phyloP scores from a whole-genome alignment of 176 grass and related monocot species.

The Avena sativa region DNA sequence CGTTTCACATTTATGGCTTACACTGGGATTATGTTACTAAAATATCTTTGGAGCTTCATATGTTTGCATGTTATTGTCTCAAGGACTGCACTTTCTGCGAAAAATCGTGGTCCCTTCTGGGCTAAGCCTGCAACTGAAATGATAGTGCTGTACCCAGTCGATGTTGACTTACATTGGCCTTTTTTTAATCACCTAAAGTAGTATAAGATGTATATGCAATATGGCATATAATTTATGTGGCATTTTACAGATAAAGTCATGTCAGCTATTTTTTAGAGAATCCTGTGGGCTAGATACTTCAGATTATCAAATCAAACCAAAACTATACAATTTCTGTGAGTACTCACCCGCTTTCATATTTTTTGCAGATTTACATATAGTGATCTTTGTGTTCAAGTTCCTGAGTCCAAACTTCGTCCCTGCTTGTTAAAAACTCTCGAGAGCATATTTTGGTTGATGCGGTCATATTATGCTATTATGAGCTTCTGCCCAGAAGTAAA shows the following conservation, averaged over 20 bases:
- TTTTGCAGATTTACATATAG: slow-evolving; percentile 94
- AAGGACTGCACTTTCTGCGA: slow-evolving; percentile 24
- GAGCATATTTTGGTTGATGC: slow-evolving; percentile 85
- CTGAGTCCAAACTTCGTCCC: slow-evolving; percentile 87
- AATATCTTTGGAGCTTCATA: slow-evolving; percentile 22
- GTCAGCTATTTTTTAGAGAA: slow-evolving; percentile 12
- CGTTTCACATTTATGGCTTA: slow-evolving; percentile 21
- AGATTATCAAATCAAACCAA: slow-evolving; percentile 10
- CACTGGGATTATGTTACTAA: slow-evolving; percentile 8
- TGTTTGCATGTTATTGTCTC: slow-evolving; percentile 19
- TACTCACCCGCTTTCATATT: slow-evolving; percentile 36
- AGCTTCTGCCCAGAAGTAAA: slow-evolving; percentile 76
- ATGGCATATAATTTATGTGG: neutral
- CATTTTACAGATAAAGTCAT: neutral
- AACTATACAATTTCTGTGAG: slow-evolving; percentile 14
- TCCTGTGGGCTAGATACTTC: slow-evolving; percentile 15
- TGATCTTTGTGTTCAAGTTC: slow-evolving; percentile 94
- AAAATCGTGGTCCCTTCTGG: slow-evolving; percentile 10
- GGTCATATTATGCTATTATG: slow-evolving; percentile 93
- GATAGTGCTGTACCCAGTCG: slow-evolving; percentile 21
- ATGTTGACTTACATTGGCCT: slow-evolving; percentile 13
- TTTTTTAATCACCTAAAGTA: slow-evolving; percentile 17
- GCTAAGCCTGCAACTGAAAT: slow-evolving; percentile 6
- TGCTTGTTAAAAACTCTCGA: slow-evolving; percentile 94
- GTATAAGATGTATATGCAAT: slow-evolving; percentile 19